These are phyloP conservation scores for Nakazawaea wickerhamii DNA, from an alignment of 805 yeast genomes.

Conservation along the genomic window DNA sequence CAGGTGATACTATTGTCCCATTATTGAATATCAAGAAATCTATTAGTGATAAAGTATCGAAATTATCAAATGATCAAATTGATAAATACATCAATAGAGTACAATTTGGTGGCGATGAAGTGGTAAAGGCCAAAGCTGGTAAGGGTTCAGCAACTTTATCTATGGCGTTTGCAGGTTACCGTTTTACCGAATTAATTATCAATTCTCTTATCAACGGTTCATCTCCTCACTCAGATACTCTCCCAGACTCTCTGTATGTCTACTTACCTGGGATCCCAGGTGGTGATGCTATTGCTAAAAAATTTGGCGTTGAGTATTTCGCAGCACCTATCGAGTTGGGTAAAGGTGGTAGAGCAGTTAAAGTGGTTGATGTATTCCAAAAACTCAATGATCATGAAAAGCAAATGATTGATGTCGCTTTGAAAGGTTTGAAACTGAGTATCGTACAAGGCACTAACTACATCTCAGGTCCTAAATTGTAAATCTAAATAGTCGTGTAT, in stretches of 20 bases:
- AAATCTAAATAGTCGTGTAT: neutral
- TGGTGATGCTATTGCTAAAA: constrained; percentile 37
- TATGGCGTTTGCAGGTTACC: constrained; percentile 92
- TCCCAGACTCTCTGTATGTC: constrained; percentile 43
- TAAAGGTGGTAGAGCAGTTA: constrained; percentile 28
- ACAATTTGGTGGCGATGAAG: constrained; percentile 82
- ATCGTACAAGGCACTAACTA: constrained; percentile 12
- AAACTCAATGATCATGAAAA: neutral
- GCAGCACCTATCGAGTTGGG: constrained; percentile 41
- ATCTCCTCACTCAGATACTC: neutral
- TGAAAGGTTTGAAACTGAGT: constrained; percentile 8
- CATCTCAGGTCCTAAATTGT: constrained; percentile 9
- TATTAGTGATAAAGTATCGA: constrained; percentile 24
- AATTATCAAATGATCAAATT: constrained; percentile 37
- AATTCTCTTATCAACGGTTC: constrained; percentile 32
- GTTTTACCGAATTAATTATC: constrained; percentile 55
- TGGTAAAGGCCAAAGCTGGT: constrained; percentile 91
- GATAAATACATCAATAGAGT: constrained; percentile 36
- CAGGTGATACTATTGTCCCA: constrained; percentile 53
- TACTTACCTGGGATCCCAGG: constrained; percentile 49
- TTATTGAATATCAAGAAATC: constrained; percentile 34
- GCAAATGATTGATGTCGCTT: constrained; percentile 11
- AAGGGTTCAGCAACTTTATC: constrained; percentile 92
- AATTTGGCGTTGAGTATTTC: constrained; percentile 38
- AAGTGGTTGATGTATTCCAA: constrained; percentile 6